A percentile compares a stretch with the other conserved stretches of the same genome.
Evolutionary conservation across 768 basidiomycete genomes (phyloP).

Genomic region (Trametes cingulata): DNA sequence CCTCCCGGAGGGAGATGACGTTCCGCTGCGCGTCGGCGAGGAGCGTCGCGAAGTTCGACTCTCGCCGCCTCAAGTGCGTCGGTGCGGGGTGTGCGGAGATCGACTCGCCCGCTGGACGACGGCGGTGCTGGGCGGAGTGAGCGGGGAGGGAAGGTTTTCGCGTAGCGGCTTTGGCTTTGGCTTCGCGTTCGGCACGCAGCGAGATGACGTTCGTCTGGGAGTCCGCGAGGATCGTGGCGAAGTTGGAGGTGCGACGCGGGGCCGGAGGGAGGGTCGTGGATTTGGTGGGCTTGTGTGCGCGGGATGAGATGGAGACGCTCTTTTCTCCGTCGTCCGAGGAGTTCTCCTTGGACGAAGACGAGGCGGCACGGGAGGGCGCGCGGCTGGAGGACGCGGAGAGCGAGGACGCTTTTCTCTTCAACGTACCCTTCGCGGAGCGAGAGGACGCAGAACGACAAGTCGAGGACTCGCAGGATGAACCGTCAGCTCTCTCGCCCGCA

Average conservation of each 20-base stretch:
- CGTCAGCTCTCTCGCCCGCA: background rate
- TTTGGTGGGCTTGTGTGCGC: background rate
- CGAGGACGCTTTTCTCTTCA: background rate
- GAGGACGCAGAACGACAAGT: background rate
- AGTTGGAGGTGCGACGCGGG: slow-evolving; percentile 19
- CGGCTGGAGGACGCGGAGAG: background rate
- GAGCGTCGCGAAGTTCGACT: slow-evolving; percentile 37
- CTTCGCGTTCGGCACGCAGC: slow-evolving; percentile 33
- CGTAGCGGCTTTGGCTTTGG: background rate
- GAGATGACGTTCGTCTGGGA: slow-evolving; percentile 39
- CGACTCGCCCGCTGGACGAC: background rate
- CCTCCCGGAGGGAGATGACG: slow-evolving; percentile 39
- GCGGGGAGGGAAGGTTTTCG: background rate
- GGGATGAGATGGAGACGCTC: background rate
- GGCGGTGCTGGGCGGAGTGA: background rate
- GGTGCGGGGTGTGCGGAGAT: background rate
- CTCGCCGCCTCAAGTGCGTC: slow-evolving; percentile 6
- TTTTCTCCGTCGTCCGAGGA: slow-evolving; percentile 21
- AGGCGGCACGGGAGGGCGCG: background rate
- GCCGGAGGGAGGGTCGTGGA: slow-evolving; percentile 10
- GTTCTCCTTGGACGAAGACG: slow-evolving; percentile 4
- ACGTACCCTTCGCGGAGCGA: background rate
- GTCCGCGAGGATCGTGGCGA: slow-evolving; percentile 42
- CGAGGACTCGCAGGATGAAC: background rate
- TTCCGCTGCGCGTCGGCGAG: slow-evolving; percentile 44